A percentile compares a stretch with the other conserved stretches of the same genome.
phyloP scores from a whole-genome alignment of 1,284 basidiomycete species.

The Inonotus obliquus region DNA sequence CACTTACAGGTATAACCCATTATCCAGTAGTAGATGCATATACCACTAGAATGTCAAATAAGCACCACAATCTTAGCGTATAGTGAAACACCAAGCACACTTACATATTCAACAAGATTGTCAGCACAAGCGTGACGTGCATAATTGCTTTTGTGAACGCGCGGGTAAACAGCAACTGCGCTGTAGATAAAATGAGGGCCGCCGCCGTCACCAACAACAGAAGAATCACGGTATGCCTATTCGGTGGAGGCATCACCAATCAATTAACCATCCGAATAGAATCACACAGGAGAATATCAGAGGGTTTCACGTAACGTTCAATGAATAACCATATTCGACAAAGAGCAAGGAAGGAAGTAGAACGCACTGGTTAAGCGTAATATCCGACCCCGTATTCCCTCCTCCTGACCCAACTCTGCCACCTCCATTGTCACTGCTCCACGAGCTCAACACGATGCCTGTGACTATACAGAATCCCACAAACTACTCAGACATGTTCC shows the following conservation, averaged over 20 bases:
- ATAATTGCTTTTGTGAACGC: constrained; percentile 76
- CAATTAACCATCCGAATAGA: neutral
- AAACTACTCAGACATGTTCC: constrained; percentile 35
- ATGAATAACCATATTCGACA: too few relatives aligned
- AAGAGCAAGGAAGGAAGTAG: neutral
- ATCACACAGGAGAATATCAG: neutral
- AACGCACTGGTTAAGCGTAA: constrained; percentile 57
- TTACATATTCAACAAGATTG: constrained; percentile 70
- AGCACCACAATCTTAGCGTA: constrained; percentile 5
- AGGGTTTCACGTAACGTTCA: too few relatives aligned
- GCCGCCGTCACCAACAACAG: constrained; percentile 62
- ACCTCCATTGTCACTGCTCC: constrained; percentile 61
- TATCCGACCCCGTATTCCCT: constrained; percentile 36
- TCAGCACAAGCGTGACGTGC: constrained; percentile 73
- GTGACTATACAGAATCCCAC: constrained; percentile 66
- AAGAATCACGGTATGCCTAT: constrained; percentile 60
- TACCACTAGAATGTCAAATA: constrained; percentile 36
- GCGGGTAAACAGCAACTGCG: constrained; percentile 61
- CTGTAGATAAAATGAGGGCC: constrained; percentile 57
- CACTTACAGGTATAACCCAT: constrained; percentile 69
- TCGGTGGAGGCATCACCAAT: constrained; percentile 20
- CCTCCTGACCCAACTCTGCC: constrained; percentile 43
- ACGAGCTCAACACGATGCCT: constrained; percentile 58
- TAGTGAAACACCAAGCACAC: constrained; percentile 25
- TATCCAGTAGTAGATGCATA: constrained; percentile 75